Evolutionary conservation across 306 rosid genomes (phyloP).

Genomic region (Trichosanthes cucumerina): DNA sequence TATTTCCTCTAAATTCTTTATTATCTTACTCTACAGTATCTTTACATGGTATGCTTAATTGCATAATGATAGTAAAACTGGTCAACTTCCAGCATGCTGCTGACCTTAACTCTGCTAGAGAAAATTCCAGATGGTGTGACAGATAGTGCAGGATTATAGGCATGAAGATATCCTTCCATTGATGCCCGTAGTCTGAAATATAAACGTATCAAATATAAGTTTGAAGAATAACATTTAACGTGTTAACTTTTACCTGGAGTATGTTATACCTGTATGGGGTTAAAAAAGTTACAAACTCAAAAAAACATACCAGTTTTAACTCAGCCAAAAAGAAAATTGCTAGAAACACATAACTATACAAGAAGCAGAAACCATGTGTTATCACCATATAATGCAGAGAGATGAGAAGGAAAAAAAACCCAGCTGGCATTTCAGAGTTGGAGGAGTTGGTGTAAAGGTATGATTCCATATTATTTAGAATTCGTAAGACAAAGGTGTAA

Average conservation of each 20-base stretch:
- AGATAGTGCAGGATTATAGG: conserved; percentile 59
- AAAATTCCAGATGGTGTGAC: conserved; percentile 86
- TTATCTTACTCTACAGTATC: not conserved
- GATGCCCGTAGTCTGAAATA: conserved; percentile 72
- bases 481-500: not conserved
- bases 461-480: not conserved
- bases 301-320: not conserved
- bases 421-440: not conserved
- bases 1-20: not conserved
- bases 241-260: not conserved
- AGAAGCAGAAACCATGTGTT: not conserved
- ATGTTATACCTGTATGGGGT: not conserved
- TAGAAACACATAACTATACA: not conserved
- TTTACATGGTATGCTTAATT: not conserved
- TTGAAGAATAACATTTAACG: not conserved
- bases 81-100: conserved; percentile 22
- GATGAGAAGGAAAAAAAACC: not conserved
- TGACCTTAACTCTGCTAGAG: conserved; percentile 79
- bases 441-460: not conserved
- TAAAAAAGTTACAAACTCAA: not conserved
- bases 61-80: not conserved
- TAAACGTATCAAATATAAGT: not conserved
- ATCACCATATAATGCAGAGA: not conserved
- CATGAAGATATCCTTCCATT: conserved; percentile 88
- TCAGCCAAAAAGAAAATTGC: not conserved